These are phyloP conservation scores for Thalassiosira gravida DNA, from an alignment of 352 stramenopile genomes.

Conservation along the genomic window DNA sequence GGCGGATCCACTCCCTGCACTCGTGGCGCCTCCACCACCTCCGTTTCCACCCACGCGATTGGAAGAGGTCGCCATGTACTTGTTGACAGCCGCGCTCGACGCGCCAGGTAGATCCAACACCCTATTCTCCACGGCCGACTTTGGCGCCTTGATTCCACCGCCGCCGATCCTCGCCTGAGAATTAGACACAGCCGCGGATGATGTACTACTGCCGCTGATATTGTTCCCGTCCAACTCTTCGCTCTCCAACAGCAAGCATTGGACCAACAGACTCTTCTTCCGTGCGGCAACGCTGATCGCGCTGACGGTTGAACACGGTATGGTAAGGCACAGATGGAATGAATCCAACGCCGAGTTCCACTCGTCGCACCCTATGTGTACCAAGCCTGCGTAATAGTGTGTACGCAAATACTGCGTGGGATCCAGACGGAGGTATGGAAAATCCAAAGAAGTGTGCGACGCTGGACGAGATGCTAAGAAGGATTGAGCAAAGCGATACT, in stretches of 20 bases:
- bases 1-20: neutral
- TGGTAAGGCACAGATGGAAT: constrained; percentile 46
- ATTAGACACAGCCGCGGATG: neutral
- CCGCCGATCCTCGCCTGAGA: neutral
- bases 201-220: constrained; percentile 6
- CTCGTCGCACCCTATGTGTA: constrained; percentile 43
- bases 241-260: constrained; percentile 33
- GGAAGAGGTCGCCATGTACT: constrained; percentile 37
- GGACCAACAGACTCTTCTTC: constrained; percentile 49
- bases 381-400: constrained; percentile 40
- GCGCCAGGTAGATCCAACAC: constrained; percentile 33
- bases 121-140: constrained; percentile 26
- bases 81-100: constrained; percentile 20
- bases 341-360: constrained; percentile 44
- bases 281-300: constrained; percentile 39
- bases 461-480: constrained; percentile 25
- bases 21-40: neutral
- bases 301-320: constrained; percentile 33
- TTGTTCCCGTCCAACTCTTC: constrained; percentile 28
- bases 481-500: constrained; percentile 39
- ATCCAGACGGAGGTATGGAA: constrained; percentile 3
- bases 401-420: constrained; percentile 29
- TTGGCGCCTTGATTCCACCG: neutral
- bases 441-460: constrained; percentile 6
- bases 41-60: constrained; percentile 24